Evolutionary conservation across 2,329 filamentous ascomycete species (phyloP), one percentile per base, ranked within the genome.

Genomic region (Botrytis tulipae): DNA sequence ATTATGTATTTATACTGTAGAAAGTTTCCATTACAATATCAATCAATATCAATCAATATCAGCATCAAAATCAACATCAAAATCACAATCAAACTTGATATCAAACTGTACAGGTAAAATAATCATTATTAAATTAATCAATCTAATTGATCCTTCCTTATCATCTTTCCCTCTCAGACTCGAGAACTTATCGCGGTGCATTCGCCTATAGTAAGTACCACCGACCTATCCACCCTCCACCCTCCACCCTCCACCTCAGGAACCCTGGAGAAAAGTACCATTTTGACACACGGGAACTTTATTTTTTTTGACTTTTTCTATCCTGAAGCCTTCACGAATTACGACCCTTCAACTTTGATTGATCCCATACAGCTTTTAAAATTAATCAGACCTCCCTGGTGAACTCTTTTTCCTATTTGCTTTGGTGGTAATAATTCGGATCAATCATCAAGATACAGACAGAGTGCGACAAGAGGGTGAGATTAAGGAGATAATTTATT

Each of bases 171-270:
- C 25, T 54, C 48, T 54, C n/a, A 63, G 57, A 72, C 70, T 72
- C 70, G 70, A 72, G n/a, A n/a, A 72, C 61, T 72, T 72, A 72
- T 72, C 70, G 70, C 61, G 18, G n/a, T 72, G 61, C 61, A 72
- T 54, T 67, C 61, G 61, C 37, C 37, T 70, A 46, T 3, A 48
- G 7, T 29, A n/a, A 16, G 44, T 57, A 57, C 51, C n/a, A 25
- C 22, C 65, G 10, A 12, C 14, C 46, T 14, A n/a, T 51, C 25
- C 48, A 48, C 46, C 46, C 22, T 48, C 46, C 22, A 48, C 46
- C 46, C 46, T 48, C 22, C 46, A 48, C 46, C 9, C 46, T 51
- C 46, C 46, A 51, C 48, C 48, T 54, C 48, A 54, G 5, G 25
- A 54, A 54, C 25, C 66, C 44, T 35, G 37, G 32, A 18, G n/a